Evolutionary conservation across 208 protist genomes (phyloP).

Genomic region (Trichomonas gallinae): DNA sequence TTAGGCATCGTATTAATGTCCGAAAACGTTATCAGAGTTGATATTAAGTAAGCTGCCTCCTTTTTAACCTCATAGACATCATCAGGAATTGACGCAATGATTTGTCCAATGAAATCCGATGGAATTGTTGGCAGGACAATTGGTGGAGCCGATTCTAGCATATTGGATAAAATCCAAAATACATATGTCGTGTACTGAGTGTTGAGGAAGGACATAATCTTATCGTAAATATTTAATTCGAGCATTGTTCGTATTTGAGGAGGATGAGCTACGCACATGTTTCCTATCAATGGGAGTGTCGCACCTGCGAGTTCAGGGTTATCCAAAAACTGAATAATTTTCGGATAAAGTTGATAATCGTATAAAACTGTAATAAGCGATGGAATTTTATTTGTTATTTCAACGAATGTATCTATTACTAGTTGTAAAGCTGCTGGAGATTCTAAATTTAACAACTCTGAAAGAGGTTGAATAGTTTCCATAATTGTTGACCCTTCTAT

Average conservation of each 20-base stretch:
- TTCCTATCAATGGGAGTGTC: not conserved
- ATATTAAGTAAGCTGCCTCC: not conserved
- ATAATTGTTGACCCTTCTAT: not conserved
- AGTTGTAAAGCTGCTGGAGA: not conserved
- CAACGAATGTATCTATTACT: not conserved
- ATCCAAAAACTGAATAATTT: not conserved
- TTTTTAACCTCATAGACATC: not conserved
- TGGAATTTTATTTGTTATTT: not conserved
- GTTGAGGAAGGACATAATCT: not conserved
- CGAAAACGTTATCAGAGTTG: not conserved
- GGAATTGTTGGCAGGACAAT: not conserved
- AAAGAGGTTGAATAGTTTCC: not conserved
- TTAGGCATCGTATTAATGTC: not conserved
- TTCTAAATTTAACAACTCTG: not conserved
- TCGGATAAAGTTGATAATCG: not conserved
- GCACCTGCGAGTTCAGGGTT: not conserved
- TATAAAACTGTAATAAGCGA: not conserved
- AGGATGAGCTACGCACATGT: not conserved
- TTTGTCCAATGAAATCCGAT: not conserved
- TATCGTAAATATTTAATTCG: not conserved
- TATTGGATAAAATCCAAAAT: not conserved
- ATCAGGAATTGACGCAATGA: not conserved
- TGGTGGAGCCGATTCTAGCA: not conserved
- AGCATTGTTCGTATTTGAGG: not conserved
- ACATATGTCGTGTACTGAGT: not conserved